Percentiles rank a stretch among this genome's conserved stretches.
Evolutionary conservation across 2,329 filamentous ascomycete species (phyloP).

Genomic region (Trichoderma pleuroti): DNA sequence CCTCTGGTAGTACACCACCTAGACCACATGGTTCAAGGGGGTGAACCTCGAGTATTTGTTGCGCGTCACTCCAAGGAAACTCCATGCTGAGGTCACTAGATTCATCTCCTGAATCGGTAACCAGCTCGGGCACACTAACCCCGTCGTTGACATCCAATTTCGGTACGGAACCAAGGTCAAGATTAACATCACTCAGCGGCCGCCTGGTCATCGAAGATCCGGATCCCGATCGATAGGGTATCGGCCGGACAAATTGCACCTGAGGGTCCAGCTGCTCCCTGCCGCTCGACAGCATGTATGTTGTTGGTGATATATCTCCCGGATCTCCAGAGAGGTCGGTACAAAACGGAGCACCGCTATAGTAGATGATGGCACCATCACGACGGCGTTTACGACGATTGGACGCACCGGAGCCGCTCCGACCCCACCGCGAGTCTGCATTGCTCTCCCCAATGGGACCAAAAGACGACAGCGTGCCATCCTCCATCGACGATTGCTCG

Average conservation of each 20-base stretch:
- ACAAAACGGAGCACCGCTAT: conserved; percentile 74
- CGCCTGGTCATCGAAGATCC: conserved; percentile 49
- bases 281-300: conserved; percentile 47
- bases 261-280: conserved; percentile 31
- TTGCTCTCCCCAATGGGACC: conserved; percentile 47
- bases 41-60: conserved; percentile 37
- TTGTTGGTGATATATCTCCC: conserved; percentile 45
- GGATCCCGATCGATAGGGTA: conserved; percentile 43
- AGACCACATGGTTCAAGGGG: conserved; percentile 56
- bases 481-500: conserved; percentile 46
- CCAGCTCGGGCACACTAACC: conserved; percentile 27
- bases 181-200: conserved; percentile 44
- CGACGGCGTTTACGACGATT: conserved; percentile 53
- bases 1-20: conserved; percentile 58
- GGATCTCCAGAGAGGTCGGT: conserved; percentile 72
- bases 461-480: conserved; percentile 49
- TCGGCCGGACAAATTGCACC: conserved; percentile 25
- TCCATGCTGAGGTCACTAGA: conserved; percentile 42
- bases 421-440: conserved; percentile 45
- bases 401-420: conserved; percentile 47
- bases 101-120: conserved; percentile 36
- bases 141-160: conserved; percentile 31
- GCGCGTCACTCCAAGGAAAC: conserved; percentile 44
- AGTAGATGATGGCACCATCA: conserved; percentile 79
- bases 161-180: conserved; percentile 21